Base-by-base conservation (phyloP, 2,329 filamentous ascomycete species). In the Arthrobotrys sinensis region DNA sequence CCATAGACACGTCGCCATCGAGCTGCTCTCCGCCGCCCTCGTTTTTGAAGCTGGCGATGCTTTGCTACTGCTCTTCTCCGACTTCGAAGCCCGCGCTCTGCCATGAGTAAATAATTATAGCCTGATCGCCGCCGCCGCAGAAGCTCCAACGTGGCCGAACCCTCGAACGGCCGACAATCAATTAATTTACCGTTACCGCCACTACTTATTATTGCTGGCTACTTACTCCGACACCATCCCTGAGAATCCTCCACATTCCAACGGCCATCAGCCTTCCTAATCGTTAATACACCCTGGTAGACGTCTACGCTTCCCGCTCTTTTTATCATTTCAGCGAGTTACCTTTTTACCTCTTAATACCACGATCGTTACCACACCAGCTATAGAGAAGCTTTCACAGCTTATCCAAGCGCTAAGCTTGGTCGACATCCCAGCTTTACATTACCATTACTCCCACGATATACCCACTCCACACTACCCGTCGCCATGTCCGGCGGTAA, bases 401-500 rank as follows among this genome's bases (percentile, higher is more conserved):
- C 21, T 45, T n/a, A 19, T 40, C n/a, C 48, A 57, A 24, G 57
- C 68, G 46, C 60, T 38, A 34, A 65, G 68, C 68, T 71, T 32
- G 40, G 48, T 11, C 24, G 11, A 16, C 50, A 6, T 32, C n/a
- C 68, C 40, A 53, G 57, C 57, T 63, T 16, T 11, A 21, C 45
- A 24, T 14, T 36, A 34, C 24, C 38, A 24, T 21, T 24, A 21
- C 48, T 28, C 32, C 8, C n/a, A 40, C 36, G 43, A 70, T 28
- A 62, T n/a, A 45, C 40, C 5, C 45, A 8, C 45, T 24, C 45
- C 12, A 40, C 55, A 19, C 45, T 16, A 57, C 21, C 57, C 21
- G 40, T 40, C 67, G 38, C 71, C 57, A 77, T 76, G 77, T 77
- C 77, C 10, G 71, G 36, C 36, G 94, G 96, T 84, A 99, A 99